phyloP scores from a whole-genome alignment of 441 rosid genomes.

The Omphalea diandra region DNA sequence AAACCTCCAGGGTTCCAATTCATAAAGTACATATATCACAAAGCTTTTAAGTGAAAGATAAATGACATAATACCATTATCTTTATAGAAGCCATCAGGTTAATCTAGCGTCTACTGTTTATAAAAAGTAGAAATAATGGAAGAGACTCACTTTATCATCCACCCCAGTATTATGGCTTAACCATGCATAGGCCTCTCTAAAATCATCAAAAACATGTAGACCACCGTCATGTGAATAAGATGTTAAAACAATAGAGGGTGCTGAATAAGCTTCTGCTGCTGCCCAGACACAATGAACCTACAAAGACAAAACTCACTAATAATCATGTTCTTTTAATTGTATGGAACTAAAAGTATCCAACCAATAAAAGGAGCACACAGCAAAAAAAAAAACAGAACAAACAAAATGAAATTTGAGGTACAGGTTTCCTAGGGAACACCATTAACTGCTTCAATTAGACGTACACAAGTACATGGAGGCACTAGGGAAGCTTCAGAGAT shows the following conservation, averaged over 20 bases:
- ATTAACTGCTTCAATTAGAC: neutral
- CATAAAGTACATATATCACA: too few species aligned
- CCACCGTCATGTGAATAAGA: conserved; percentile 77
- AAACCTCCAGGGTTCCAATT: too few species aligned
- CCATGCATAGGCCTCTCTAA: conserved; percentile 99
- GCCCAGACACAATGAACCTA: conserved; percentile 99
- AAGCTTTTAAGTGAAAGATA: neutral
- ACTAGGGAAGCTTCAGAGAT: neutral
- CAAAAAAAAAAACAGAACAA: neutral
- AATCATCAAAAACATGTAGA: conserved; percentile 96
- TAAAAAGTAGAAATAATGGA: neutral
- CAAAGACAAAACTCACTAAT: conserved; percentile 29
- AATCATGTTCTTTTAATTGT: neutral
- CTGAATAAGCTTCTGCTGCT: conserved; percentile 99
- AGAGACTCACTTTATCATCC: conserved; percentile 83
- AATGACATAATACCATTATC: neutral
- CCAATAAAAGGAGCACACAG: neutral
- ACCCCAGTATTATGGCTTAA: conserved; percentile 94
- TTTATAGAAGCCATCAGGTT: neutral
- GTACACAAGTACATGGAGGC: neutral
- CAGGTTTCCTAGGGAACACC: neutral
- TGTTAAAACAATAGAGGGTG: conserved; percentile 95
- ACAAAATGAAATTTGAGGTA: neutral
- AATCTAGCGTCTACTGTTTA: conserved; percentile 4
- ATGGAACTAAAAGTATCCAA: neutral